Evolutionary conservation across 148 eudicot species (phyloP), one percentile per base, ranked within the genome.

Genomic region (Rhododendron molle): DNA sequence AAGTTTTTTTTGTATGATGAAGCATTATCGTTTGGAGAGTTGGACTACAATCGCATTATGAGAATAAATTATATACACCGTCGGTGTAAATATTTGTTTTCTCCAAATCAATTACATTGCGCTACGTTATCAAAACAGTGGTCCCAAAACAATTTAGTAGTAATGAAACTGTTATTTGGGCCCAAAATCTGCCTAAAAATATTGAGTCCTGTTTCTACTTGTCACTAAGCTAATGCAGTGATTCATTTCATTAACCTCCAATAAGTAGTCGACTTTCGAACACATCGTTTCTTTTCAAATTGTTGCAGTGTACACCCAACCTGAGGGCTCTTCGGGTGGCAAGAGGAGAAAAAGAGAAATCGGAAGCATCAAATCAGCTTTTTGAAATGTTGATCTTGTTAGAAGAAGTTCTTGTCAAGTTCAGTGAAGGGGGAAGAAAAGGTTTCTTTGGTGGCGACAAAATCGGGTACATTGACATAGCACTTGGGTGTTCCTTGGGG

Each of bases 371-470:
- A 40, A 40, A 76, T 76, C 47, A 2, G 18, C 4, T 76, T 21
- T 34, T 46, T 18, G 86, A 50, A 78, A 83, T 78, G 40, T 23
- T 78, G 23, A 30, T 67, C 15, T 34, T 79, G 86, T 47, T 87
- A 44, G 88, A 87, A 28, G 83, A 67, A 13, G 83, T 80, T 34
- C 62, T 78, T 78, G 71, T 36, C n/a, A 87, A 87, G 30, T 49
- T 84, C 50, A 69, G 83, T 67, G 84, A 87, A 65, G 86, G 84
- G 30, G 30, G 30, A 2, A 69, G 30, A 2, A 69, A 72, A 2
- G 73, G 46, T 12, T 83, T 87, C 54, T 87, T 87, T 28, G 86
- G 86, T 15, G 86, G 88, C 28, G 86, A 87, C 16, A 80, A 69
- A 21, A 56, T 87, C 34, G 88, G 88, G 23, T 74, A 36, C 78